Percentiles rank a stretch among this genome's conserved stretches.
phyloP scores from a whole-genome alignment of 148 eudicot species.

The Rhododendron griersonianum region DNA sequence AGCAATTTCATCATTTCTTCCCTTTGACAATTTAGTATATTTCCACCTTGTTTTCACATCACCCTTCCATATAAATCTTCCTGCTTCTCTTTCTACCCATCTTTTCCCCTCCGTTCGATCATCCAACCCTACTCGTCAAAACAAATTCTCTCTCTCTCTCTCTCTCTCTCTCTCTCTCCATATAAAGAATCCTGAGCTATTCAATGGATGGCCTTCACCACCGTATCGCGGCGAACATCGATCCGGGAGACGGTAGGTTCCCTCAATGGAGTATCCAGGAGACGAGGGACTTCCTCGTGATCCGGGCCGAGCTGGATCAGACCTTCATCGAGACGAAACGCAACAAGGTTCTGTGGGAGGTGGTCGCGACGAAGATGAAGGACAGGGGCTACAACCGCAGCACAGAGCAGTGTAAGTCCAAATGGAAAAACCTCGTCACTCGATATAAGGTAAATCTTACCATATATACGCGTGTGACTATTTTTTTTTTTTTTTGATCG shows the following conservation, averaged over 20 bases:
- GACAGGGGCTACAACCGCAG: conserved; percentile 78
- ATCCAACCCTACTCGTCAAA: neutral
- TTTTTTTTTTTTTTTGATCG: too few relatives aligned
- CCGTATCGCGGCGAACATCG: conserved; percentile 22
- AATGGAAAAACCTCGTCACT: conserved; percentile 93
- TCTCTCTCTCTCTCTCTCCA: neutral
- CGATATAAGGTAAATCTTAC: conserved; percentile 59
- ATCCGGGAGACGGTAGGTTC: conserved; percentile 57
- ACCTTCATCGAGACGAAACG: conserved; percentile 87
- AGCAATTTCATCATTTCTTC: neutral
- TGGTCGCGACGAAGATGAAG: conserved; percentile 53
- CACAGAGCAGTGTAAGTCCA: conserved; percentile 96
- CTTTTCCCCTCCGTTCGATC: neutral
- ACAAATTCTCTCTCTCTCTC: neutral
- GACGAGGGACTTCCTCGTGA: conserved; percentile 66
- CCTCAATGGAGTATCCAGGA: conserved; percentile 95
- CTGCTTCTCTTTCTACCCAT: neutral
- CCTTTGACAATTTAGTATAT: neutral
- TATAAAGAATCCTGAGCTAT: too few relatives aligned
- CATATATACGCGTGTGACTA: neutral
- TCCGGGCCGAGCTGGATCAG: conserved; percentile 69
- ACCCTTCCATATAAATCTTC: conserved; percentile 1
- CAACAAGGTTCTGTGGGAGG: conserved; percentile 83
- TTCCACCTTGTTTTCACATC: conserved; percentile 40
- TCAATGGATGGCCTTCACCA: conserved; percentile 46